Base-by-base conservation (phyloP, 2,329 filamentous ascomycete genomes). In the Aureobasidium sp. region DNA sequence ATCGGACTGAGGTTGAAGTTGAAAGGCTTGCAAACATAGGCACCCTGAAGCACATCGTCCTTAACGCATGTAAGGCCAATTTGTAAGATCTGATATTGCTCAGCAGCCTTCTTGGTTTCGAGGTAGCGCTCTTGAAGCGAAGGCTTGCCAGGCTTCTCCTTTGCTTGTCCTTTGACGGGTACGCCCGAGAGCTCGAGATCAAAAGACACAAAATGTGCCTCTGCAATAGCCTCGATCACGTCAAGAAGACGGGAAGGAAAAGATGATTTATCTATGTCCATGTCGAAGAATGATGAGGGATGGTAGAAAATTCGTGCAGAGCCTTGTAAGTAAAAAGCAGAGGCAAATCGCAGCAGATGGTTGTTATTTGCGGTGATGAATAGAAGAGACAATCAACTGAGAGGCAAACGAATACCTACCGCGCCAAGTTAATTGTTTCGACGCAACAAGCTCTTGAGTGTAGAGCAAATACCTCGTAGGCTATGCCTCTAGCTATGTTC, bases 121-220 rank as follows among this genome's bases (percentile, higher is more conserved):
- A 76, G 72, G 68, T 88, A 89, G 61, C 82, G 79, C 47, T 85
- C 75, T 66, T 88, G 81, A 1, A 88, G 73, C 3, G 79, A 79
- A 35, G 78, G 78, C 62, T 77, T 78, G 39, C 76, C 75, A 33
- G 75, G 71, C 14, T 70, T 69, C 53, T 66, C 69, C 59, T 67
- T 67, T 40, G 63, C 64, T 61, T 68, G 66, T 61, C 68, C 69
- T 27, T 77, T 78, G 14, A 71, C 71, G 2, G 78, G 76, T 24
- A 89, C 85, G 2, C 86, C 86, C 15, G 85, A 87, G 49, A 88
- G 80, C 71, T 89, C 86, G 14, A 88, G 76, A 68, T 89, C 86
- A 62, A 89, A 77, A 3, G 85, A 77, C 14, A 89, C 81, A 67
- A 87, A 88, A 63, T 79, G 78, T 37, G 84, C 81, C 61, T 81